A percentile compares a stretch with the other conserved stretches of the same genome.
Conservation (phyloP, 2,329 filamentous ascomycete genomes). For the Diaporthe helianthi region DNA sequence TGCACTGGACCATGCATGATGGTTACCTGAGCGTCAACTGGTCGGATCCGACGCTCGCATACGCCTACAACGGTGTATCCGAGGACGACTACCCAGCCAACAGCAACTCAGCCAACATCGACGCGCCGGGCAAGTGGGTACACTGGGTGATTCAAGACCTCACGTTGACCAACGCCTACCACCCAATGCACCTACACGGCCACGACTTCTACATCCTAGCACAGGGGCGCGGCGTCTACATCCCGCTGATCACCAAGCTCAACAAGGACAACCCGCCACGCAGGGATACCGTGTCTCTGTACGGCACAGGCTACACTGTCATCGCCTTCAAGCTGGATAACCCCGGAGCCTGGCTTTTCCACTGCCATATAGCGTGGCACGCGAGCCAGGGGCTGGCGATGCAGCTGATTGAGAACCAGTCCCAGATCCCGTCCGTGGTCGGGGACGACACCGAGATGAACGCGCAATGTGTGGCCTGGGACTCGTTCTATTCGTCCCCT, state of each 20-base stretch:
- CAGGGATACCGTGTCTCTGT: slow-evolving; percentile 47
- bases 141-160: slow-evolving; percentile 24
- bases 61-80: slow-evolving; percentile 5
- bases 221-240: slow-evolving; percentile 38
- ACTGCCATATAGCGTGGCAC: slow-evolving; percentile 40
- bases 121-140: slow-evolving; percentile 7
- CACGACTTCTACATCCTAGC: slow-evolving; percentile 56
- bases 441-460: slow-evolving; percentile 3
- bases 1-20: slow-evolving; percentile 30
- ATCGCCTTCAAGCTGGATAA: slow-evolving; percentile 45
- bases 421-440: slow-evolving; percentile 25
- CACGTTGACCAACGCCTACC: slow-evolving; percentile 38
- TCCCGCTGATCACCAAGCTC: slow-evolving; percentile 33
- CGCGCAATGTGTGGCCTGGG: not conserved
- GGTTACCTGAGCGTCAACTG: slow-evolving; percentile 14
- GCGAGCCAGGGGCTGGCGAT: slow-evolving; percentile 52
- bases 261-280: slow-evolving; percentile 45
- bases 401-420: slow-evolving; percentile 47
- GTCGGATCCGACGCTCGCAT: slow-evolving; percentile 13
- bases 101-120: slow-evolving; percentile 9
- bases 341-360: slow-evolving; percentile 41
- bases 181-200: slow-evolving; percentile 59
- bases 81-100: not conserved
- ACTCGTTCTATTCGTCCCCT: not conserved
- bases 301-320: slow-evolving; percentile 41